Conservation (phyloP, 2,329 filamentous ascomycete species). For the Neofusicoccum umdonicola region DNA sequence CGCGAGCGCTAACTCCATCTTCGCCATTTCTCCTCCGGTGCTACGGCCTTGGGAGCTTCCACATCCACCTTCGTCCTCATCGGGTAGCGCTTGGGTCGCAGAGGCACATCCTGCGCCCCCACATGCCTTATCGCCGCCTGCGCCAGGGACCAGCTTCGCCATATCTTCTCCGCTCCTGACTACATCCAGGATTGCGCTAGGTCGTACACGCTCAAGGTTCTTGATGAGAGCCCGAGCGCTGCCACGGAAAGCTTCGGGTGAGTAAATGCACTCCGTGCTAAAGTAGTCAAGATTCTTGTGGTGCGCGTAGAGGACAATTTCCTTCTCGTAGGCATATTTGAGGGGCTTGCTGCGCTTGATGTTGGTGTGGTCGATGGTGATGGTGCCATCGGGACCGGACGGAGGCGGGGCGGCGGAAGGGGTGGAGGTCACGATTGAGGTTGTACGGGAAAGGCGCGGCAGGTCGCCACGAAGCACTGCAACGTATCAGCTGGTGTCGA, state of each 20-base stretch:
- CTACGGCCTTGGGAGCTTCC: constrained; percentile 66
- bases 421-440: constrained; percentile 73
- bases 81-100: constrained; percentile 40
- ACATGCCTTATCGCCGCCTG: constrained; percentile 44
- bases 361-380: constrained; percentile 56
- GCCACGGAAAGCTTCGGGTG: constrained; percentile 91
- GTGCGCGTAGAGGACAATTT: constrained; percentile 96
- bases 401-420: constrained; percentile 54
- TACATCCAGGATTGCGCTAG: constrained; percentile 92
- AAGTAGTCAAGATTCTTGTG: constrained; percentile 98
- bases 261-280: constrained; percentile 97
- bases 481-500: constrained; percentile 2
- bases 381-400: constrained; percentile 21
- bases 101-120: constrained; percentile 30
- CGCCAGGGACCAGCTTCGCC: constrained; percentile 73
- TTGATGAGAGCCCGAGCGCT: constrained; percentile 92
- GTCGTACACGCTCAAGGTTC: constrained; percentile 86
- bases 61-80: constrained; percentile 69
- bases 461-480: constrained; percentile 79
- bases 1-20: constrained; percentile 71
- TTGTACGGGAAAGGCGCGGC: constrained; percentile 80
- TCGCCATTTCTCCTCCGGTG: constrained; percentile 74
- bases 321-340: constrained; percentile 98
- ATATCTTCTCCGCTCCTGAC: constrained; percentile 95
- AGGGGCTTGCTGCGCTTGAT: constrained; percentile 95